Evolutionary conservation across 1,284 basidiomycete genomes (phyloP).

Genomic region (Phenoliferia sp.): DNA sequence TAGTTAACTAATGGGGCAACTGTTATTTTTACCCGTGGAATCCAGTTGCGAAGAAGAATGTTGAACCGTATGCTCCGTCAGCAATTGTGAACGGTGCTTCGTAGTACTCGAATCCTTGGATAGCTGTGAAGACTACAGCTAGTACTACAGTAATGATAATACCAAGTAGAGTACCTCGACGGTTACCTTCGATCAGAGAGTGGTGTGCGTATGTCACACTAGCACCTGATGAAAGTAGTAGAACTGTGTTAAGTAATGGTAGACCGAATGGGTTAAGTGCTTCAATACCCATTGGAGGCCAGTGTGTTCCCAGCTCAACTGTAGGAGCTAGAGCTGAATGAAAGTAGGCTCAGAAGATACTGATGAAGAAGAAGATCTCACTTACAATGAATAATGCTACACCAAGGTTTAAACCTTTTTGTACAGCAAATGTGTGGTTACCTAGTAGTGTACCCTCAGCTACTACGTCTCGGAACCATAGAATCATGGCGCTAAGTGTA

Average conservation of each 20-base stretch:
- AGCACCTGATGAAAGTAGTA: conserved; percentile 39
- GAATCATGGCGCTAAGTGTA: conserved; percentile 37
- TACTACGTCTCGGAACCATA: conserved; percentile 42
- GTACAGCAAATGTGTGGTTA: conserved; percentile 43
- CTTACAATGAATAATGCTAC: conserved; percentile 41
- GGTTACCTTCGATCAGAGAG: conserved; percentile 36
- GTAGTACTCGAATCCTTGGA: conserved; percentile 42
- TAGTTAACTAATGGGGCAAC: too few relatives aligned
- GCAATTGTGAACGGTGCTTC: conserved; percentile 40
- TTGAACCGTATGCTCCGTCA: conserved; percentile 40
- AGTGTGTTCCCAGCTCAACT: conserved; percentile 39
- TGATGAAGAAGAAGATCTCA: conserved; percentile 43
- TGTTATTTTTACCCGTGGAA: conserved; percentile 42
- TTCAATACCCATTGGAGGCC: conserved; percentile 36
- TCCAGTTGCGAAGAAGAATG: conserved; percentile 42
- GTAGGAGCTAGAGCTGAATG: conserved; percentile 39
- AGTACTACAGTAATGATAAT: conserved; percentile 36
- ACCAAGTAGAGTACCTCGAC: conserved; percentile 37
- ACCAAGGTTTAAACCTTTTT: conserved; percentile 43
- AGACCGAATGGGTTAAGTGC: conserved; percentile 39
- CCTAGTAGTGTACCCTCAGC: conserved; percentile 43
- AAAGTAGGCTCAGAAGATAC: conserved; percentile 43
- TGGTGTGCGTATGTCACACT: conserved; percentile 39
- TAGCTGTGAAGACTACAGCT: conserved; percentile 40
- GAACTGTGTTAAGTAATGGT: conserved; percentile 39